phyloP scores from a whole-genome alignment of 2,329 filamentous ascomycete genomes.

The Neonectria punicea region DNA sequence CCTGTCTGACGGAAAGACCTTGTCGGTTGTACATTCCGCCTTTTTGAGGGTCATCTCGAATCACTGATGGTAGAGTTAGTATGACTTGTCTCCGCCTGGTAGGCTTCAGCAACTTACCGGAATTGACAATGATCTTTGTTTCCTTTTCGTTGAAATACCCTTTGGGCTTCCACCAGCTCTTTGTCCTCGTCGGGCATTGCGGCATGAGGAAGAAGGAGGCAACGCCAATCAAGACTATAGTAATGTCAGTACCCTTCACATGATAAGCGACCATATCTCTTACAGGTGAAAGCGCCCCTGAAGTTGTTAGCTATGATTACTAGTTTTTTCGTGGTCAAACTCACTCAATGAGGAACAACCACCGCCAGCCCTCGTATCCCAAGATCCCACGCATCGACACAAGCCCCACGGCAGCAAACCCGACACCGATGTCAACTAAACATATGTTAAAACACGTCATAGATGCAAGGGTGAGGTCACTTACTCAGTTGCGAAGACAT shows the following conservation, averaged over 20 bases:
- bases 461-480: slow-evolving; percentile 32
- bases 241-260: slow-evolving; percentile 43
- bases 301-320: not conserved
- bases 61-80: slow-evolving; percentile 34
- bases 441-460: slow-evolving; percentile 41
- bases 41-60: slow-evolving; percentile 69
- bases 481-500: slow-evolving; percentile 38
- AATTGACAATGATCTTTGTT: slow-evolving; percentile 69
- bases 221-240: slow-evolving; percentile 60
- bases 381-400: slow-evolving; percentile 53
- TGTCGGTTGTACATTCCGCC: slow-evolving; percentile 70
- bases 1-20: slow-evolving; percentile 59
- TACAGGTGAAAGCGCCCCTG: not conserved
- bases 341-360: slow-evolving; percentile 65
- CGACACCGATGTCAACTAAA: slow-evolving; percentile 51
- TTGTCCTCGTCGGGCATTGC: slow-evolving; percentile 37
- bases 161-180: slow-evolving; percentile 45
- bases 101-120: slow-evolving; percentile 39
- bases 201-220: slow-evolving; percentile 67
- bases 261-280: not conserved
- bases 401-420: slow-evolving; percentile 53
- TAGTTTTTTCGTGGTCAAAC: slow-evolving; percentile 24
- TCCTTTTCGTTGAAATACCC: slow-evolving; percentile 71
- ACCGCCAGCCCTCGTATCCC: slow-evolving; percentile 54
- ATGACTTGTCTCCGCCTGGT: not conserved